Evolutionary conservation across 2,329 filamentous ascomycete species (phyloP), one percentile per base, ranked within the genome.

Genomic region (Sarocladiaceae sp.): DNA sequence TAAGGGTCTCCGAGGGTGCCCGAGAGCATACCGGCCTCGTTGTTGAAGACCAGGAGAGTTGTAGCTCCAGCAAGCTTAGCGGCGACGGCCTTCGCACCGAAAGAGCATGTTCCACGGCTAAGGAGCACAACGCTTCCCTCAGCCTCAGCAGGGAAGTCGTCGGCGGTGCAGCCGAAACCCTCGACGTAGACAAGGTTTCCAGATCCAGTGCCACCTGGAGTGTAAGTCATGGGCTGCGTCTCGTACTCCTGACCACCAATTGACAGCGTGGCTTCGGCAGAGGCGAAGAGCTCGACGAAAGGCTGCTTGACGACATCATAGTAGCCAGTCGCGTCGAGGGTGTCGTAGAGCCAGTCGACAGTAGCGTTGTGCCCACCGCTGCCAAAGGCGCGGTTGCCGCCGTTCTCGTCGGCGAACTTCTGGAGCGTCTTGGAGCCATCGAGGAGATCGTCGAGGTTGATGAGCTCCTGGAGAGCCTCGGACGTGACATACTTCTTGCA

Each of bases 1-100:
- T 66, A 67, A 0, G 69, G 65, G 6, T 58, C 60, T 40, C 77
- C 78, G 1, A 84, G 65, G 2, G 78, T 83, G 23, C 77, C 80
- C 6, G 70, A 56, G 1, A 68, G 45, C 3, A 58, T 47, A 2
- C 76, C 79, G 0, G 68, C 59, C 3, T 64, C 70, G 48, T 83
- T 83, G 66, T 85, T 83, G 62, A 82, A 83, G 47, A 85, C 66
- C 44, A 85, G 55, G 1, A 70, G 72, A 1, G 65, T 82, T 0
- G 59, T 57, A 1, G 82, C 82, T 15, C 80, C 77, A 2, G 80
- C 78, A 1, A 59, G 55, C 47, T 72, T 74, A 19, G 80, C 81
- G 15, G 72, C 62, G 29, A 67, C 59, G 6, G 76, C 69, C 65
- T 85, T 85, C 18, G 68, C 53, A 6, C 67, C 71, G 46, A 84